Evolutionary conservation across 2,329 filamentous ascomycete genomes (phyloP).

Genomic region (Aureobasidium melanogenum): DNA sequence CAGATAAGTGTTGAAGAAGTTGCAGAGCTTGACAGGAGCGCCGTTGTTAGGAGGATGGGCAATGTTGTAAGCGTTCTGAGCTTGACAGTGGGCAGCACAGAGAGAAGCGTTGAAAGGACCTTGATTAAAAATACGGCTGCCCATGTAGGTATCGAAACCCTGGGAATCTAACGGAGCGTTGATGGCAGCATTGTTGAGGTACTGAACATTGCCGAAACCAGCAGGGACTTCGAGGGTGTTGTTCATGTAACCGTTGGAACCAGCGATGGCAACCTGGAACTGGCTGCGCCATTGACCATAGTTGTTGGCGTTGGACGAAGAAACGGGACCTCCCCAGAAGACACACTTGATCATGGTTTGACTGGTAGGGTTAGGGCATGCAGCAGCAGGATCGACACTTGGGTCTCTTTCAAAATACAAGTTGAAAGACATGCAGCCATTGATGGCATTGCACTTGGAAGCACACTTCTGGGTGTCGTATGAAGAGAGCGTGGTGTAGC

Average conservation of each 20-base stretch:
- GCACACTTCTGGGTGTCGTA: conserved; percentile 12
- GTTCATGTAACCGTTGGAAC: conserved; percentile 13
- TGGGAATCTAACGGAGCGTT: conserved; percentile 21
- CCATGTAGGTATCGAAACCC: conserved; percentile 22
- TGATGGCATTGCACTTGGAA: conserved; percentile 13
- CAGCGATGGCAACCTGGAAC: conserved; percentile 14
- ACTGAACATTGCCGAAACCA: conserved; percentile 15
- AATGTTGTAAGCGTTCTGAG: conserved; percentile 16
- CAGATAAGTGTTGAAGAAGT: conserved; percentile 10
- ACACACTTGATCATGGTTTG: conserved; percentile 17
- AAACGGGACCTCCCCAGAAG: conserved; percentile 15
- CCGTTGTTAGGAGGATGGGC: conserved; percentile 13
- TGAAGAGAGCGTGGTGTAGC: conserved; percentile 5
- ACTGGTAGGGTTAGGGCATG: conserved; percentile 13
- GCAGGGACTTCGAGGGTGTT: conserved; percentile 9
- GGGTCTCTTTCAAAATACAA: conserved; percentile 17
- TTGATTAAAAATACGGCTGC: conserved; percentile 20
- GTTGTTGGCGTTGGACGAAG: conserved; percentile 10
- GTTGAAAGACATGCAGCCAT: conserved; percentile 15
- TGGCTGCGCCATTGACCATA: conserved; percentile 13
- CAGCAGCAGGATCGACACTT: conserved; percentile 9
- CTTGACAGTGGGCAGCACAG: conserved; percentile 23
- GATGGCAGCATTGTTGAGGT: conserved; percentile 20
- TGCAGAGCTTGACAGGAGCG: conserved; percentile 3
- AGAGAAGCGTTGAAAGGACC: conserved; percentile 24